Base-by-base conservation (phyloP, 306 rosid species). In the Sesbania bispinosa region DNA sequence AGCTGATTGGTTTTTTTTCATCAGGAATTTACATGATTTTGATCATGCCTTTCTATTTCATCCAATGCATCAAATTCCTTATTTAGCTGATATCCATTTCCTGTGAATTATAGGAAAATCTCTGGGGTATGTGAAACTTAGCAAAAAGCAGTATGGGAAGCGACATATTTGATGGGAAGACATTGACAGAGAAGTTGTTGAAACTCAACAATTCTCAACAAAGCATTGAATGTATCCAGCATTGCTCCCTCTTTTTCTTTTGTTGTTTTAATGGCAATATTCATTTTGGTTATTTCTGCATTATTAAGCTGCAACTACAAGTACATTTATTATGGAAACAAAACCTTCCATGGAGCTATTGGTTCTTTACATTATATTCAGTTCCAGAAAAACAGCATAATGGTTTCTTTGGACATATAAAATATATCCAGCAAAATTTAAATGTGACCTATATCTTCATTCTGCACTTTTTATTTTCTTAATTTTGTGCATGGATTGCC, bases 161-260 rank as follows among this genome's bases (percentile, higher is more conserved):
- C 80, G 83, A 86, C 38, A 77, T 24, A 23, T 92, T 86, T 86
- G 90, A 88, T 11, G 89, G 84, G 42, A 85, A 88, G 79, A 62
- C 78, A 32, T 82, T 92, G 48, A 51, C 84, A 1, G 96, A 89
- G 79, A 88, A 92, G 81, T 77, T 92, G 82, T 84, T 83, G 27
- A 92, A 88, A 77, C 92, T 92, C 78, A 92, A 88, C 90, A 88
- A 81, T 75, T 88, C 98, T 7, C 98, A 88, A 54, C 98, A 92
- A 82, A 86, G 96, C 89, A 90, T 92, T 77, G 87, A 89, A 79
- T 85, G 98, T 92, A 92, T 90, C 96, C 96, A 66, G 73, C 63
- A 60, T 27, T 51, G 15, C 6, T 51, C 58, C 41, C 23, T 66
- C 8, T 24, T 39, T 64, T 71, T 5, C 46, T 20, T n/a, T 65